These are phyloP conservation scores for Pulicaria dysenterica DNA, from an alignment of 129 eudicot genomes.

Conservation along the genomic window DNA sequence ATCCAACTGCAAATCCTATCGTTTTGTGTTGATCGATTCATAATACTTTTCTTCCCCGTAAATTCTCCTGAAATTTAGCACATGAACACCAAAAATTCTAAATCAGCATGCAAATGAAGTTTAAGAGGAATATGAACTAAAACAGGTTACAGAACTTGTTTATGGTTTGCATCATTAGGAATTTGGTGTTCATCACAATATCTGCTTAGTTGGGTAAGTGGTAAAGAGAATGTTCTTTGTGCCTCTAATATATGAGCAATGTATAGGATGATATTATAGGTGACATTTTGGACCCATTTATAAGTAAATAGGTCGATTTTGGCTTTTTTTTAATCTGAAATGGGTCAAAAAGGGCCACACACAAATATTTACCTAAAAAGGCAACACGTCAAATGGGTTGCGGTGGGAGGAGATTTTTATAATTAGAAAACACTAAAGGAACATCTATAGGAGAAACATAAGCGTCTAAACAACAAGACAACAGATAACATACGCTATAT, in stretches of 20 bases:
- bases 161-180: background rate
- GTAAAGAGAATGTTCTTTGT: background rate
- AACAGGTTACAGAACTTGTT: background rate
- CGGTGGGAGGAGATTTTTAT: background rate
- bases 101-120: constrained; percentile 4
- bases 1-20: constrained; percentile 42
- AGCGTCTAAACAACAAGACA: background rate
- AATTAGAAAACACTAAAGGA: too few species aligned
- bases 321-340: too few species aligned
- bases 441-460: background rate
- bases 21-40: constrained; percentile 37
- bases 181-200: too few species aligned
- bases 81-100: constrained; percentile 11
- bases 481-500: constrained; percentile 65
- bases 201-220: background rate
- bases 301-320: too few species aligned
- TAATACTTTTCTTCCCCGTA: constrained; percentile 75
- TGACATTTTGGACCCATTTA: background rate
- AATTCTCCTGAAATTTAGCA: constrained; percentile 53
- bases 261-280: background rate
- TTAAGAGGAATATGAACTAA: background rate
- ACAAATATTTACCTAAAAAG: too few species aligned
- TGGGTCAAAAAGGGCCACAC: too few species aligned
- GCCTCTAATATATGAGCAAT: background rate
- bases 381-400: too few species aligned